Evolutionary conservation across 176 grass and related monocot genomes (phyloP).

Genomic region (Miscanthus lutarioriparius): DNA sequence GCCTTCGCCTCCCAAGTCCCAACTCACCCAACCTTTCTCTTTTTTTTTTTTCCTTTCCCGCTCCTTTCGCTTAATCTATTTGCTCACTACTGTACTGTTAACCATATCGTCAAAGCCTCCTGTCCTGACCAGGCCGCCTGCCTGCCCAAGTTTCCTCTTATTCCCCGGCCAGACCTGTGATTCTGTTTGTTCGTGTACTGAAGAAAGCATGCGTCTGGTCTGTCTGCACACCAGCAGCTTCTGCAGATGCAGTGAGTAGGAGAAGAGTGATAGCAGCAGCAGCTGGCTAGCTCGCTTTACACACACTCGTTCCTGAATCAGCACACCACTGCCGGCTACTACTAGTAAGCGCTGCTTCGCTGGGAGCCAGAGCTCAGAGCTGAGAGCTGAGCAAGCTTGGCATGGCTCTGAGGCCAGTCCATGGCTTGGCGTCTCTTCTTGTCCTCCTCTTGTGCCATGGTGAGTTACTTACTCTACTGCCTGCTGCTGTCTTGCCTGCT

Average conservation of each 20-base stretch:
- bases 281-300: constrained; percentile 36
- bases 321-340: constrained; percentile 16
- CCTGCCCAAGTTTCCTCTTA: constrained; percentile 61
- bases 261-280: not conserved
- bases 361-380: not conserved
- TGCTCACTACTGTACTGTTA: not conserved
- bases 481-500: no score
- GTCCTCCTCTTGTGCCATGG: constrained; percentile 49
- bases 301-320: constrained; percentile 14
- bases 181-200: constrained; percentile 15
- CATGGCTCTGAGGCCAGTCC: constrained; percentile 17
- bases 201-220: constrained; percentile 22
- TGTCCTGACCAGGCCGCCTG: constrained; percentile 18
- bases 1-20: constrained; percentile 22
- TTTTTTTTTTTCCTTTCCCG: constrained; percentile 33
- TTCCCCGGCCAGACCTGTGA: constrained; percentile 47
- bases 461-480: constrained; percentile 13
- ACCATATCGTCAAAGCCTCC: constrained; percentile 33
- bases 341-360: not conserved
- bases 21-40: constrained; percentile 18
- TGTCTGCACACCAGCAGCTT: constrained; percentile 14
- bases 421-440: constrained; percentile 36
- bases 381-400: constrained; percentile 3
- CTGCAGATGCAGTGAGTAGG: no score
- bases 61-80: constrained; percentile 36